Percentiles rank a stretch among this genome's conserved stretches.
Conservation (phyloP, 73 alveolate genomes). For the Symbiodinium natans region DNA sequence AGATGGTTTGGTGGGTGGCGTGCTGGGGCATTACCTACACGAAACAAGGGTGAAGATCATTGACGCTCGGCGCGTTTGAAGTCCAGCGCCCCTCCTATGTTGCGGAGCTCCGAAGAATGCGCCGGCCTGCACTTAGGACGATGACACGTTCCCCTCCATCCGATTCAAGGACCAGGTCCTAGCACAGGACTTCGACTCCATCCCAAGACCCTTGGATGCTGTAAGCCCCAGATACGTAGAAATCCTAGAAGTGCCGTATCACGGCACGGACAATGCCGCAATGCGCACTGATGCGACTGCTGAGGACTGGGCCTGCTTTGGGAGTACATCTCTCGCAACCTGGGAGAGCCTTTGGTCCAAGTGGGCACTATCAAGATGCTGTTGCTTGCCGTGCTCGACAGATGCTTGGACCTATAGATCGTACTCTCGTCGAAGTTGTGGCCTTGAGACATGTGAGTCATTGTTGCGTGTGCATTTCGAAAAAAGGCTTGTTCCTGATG, state of each 20-base stretch:
- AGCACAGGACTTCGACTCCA: not conserved
- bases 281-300: not conserved
- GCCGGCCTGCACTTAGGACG: slow-evolving; percentile 5
- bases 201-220: not conserved
- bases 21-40: slow-evolving; percentile 28
- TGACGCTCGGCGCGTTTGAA: not conserved
- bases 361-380: slow-evolving; percentile 41
- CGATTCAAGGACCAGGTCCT: slow-evolving; percentile 36
- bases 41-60: slow-evolving; percentile 34
- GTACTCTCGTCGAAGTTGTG: not conserved
- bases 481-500: slow-evolving; percentile 50
- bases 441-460: not conserved
- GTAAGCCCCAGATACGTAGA: not conserved
- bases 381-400: slow-evolving; percentile 13
- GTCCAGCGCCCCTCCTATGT: too few species aligned
- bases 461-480: not conserved
- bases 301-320: slow-evolving; percentile 24
- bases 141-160: slow-evolving; percentile 40
- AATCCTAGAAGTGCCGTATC: too few species aligned
- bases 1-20: slow-evolving; percentile 1
- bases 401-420: not conserved
- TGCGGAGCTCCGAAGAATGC: not conserved
- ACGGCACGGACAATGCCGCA: too few species aligned
- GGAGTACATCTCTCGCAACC: slow-evolving; percentile 50
- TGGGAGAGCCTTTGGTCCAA: slow-evolving; percentile 8